Evolutionary conservation across 2,329 filamentous ascomycete genomes (phyloP), one percentile per base, ranked within the genome.

Genomic region (Talaromyces rugulosus): DNA sequence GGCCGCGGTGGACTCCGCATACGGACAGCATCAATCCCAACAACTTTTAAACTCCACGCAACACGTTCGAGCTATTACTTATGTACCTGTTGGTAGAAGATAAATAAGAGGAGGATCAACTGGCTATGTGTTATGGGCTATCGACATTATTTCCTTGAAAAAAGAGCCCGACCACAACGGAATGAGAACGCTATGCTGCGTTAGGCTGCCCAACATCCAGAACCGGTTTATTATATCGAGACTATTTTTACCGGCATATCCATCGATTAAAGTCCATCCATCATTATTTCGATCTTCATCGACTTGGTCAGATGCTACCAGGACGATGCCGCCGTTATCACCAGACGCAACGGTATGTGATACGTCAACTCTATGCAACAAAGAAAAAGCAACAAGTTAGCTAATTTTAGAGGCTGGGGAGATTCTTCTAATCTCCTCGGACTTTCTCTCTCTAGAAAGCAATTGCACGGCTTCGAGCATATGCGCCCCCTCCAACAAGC

Each of bases 381-480:
- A 47, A 14, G 11, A 47, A 8, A 47, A 18, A 18, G n/a, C 16
- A 18, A 44, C 11, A 47, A 12, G 33, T 8, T 47, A 18, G 23
- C 50, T 53, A 53, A 53, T 53, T 30, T 8, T 28, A 31, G 30
- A 31, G 23, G 23, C 50, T 52, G 50, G 50, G 50, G 30, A 53
- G 44, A 47, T 27, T 27, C 23, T 47, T 18, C 44, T 23, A 23
- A 55, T 55, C 52, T 55, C 52, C 30, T 55, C 52, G 30, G 52
- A 47, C 36, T 40, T 50, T 31, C 16, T 33, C n/a, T 33, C 11
- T 52, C 18, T 65, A 81, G 79, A 71, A 73, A 68, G 85, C 85
- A 44, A 78, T 88, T 69, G 77, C 82, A 50, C 81, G 85, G 60
- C 76, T 88, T 30, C 79, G 84, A 67, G 72, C 77, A 40, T 88